Percentiles rank a stretch among this genome's conserved stretches.
phyloP scores from a whole-genome alignment of 2,329 filamentous ascomycete species.

The Phyllosticta citrichinensis region DNA sequence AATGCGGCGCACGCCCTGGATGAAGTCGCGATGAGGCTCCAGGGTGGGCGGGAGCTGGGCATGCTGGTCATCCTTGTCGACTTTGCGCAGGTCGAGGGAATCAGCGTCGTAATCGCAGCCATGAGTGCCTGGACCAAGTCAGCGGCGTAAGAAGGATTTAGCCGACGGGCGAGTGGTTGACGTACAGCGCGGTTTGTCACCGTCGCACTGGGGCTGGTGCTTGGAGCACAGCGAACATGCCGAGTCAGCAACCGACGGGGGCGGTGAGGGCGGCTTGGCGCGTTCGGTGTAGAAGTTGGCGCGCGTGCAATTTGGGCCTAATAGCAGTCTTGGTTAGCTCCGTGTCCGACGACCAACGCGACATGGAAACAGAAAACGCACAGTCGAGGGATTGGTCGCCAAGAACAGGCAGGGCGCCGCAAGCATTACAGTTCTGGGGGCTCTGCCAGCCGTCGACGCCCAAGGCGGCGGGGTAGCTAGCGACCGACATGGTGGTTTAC shows the following conservation, averaged over 20 bases:
- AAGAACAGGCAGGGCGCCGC: neutral
- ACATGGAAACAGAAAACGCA: neutral
- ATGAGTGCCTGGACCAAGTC: neutral
- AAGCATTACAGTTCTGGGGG: neutral
- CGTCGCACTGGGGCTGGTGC: conserved; percentile 5
- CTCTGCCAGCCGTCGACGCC: neutral
- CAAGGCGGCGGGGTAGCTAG: neutral
- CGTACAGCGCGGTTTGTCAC: conserved; percentile 5
- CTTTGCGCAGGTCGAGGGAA: neutral
- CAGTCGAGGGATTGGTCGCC: neutral
- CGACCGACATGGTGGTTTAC: neutral
- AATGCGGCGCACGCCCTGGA: conserved; percentile 9
- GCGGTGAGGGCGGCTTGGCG: conserved; percentile 4
- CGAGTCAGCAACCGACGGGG: conserved; percentile 8
- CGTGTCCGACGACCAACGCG: neutral
- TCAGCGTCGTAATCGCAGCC: neutral
- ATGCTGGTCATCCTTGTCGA: neutral
- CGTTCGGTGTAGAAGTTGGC: neutral
- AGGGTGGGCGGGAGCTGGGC: neutral
- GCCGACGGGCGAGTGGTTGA: neutral
- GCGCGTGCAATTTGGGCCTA: neutral
- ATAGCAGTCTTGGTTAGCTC: neutral
- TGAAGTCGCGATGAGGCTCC: conserved; percentile 5
- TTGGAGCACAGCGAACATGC: conserved; percentile 8
- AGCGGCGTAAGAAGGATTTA: neutral